Conservation (phyloP, 202 grass and related monocot species). For the Saccharum hybrid region DNA sequence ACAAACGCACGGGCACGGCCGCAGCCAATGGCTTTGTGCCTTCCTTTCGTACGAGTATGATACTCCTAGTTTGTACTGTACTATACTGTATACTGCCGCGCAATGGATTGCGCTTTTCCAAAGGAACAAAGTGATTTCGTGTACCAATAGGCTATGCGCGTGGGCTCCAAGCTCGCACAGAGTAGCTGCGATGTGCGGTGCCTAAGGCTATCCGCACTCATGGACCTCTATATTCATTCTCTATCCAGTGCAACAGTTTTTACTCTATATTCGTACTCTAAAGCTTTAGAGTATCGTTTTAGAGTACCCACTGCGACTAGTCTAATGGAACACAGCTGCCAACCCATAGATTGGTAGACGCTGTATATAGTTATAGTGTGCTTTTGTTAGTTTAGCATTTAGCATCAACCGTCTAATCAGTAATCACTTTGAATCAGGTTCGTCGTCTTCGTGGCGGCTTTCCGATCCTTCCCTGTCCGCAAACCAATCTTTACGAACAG, state of each 20-base stretch:
- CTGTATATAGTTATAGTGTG: background rate
- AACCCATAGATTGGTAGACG: background rate
- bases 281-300: too few relatives aligned
- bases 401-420: background rate
- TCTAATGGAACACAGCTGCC: slow-evolving; percentile 8
- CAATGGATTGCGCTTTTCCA: background rate
- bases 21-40: background rate
- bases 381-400: background rate
- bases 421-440: background rate
- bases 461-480: background rate
- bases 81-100: background rate
- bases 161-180: background rate
- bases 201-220: too few relatives aligned
- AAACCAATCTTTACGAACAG: background rate
- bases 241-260: too few relatives aligned
- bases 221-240: too few relatives aligned
- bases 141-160: too few relatives aligned
- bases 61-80: background rate
- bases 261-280: too few relatives aligned
- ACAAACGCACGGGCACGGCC: background rate
- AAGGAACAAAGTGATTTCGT: background rate
- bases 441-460: background rate
- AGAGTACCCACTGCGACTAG: too few relatives aligned
- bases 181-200: background rate
- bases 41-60: background rate